Percentiles rank a stretch among this genome's conserved stretches.
Conservation (phyloP, 441 rosid genomes). For the Croton setiger region DNA sequence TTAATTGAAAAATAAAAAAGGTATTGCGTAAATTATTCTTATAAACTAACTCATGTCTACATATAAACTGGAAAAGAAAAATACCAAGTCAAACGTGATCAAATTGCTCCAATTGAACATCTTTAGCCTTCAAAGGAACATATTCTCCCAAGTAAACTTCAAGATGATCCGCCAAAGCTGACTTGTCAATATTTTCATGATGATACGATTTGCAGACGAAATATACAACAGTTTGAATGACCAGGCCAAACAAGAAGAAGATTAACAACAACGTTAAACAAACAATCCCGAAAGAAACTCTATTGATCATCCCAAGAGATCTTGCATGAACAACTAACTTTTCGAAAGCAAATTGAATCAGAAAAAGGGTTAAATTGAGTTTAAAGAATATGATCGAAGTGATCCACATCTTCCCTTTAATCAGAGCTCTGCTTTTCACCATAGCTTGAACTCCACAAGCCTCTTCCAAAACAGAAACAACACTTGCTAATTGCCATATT, state of each 20-base stretch:
- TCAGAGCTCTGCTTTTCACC: slow-evolving; percentile 35
- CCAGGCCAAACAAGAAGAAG: slow-evolving; percentile 38
- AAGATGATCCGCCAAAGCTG: slow-evolving; percentile 48
- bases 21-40: not conserved
- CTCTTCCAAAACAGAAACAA: slow-evolving; percentile 56
- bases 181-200: slow-evolving; percentile 55
- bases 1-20: not conserved
- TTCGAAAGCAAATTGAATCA: slow-evolving; percentile 23
- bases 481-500: slow-evolving; percentile 50
- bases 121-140: slow-evolving; percentile 51
- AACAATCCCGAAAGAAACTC: slow-evolving; percentile 29
- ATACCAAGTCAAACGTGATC: slow-evolving; percentile 18
- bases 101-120: slow-evolving; percentile 46
- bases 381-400: slow-evolving; percentile 21
- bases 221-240: slow-evolving; percentile 53
- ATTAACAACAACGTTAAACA: slow-evolving; percentile 36
- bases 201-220: slow-evolving; percentile 60
- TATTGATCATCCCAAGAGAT: slow-evolving; percentile 6
- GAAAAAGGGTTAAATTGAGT: slow-evolving; percentile 8
- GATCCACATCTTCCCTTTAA: slow-evolving; percentile 38
- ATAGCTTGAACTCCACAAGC: slow-evolving; percentile 43
- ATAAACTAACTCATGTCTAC: not conserved
- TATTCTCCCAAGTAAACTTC: slow-evolving; percentile 51
- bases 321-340: slow-evolving; percentile 30
- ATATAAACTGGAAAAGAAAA: too few relatives aligned